A percentile compares a stretch with the other conserved stretches of the same genome.
These are phyloP conservation scores for Histomonas meleagridis DNA, from an alignment of 208 protist genomes.

Conservation along the genomic window DNA sequence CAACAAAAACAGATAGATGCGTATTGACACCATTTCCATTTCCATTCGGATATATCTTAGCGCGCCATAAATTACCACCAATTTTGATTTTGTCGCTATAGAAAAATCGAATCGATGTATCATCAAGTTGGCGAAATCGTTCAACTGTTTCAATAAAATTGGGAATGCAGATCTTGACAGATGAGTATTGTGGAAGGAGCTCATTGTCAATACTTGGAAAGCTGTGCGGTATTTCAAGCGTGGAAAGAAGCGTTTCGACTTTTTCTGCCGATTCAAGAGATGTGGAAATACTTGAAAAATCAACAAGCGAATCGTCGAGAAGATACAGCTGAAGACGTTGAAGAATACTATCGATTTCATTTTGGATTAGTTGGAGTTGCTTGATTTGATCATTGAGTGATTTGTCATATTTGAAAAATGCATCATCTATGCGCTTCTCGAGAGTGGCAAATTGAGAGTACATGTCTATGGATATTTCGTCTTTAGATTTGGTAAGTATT, in stretches of 20 bases:
- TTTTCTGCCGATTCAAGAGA: not conserved
- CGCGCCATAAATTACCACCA: not conserved
- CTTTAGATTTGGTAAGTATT: not conserved
- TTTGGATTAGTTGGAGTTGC: not conserved
- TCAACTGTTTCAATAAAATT: not conserved
- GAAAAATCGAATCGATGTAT: not conserved
- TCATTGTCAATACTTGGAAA: not conserved
- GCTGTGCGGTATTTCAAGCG: not conserved
- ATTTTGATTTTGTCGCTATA: not conserved
- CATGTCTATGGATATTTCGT: not conserved
- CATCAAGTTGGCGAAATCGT: not conserved
- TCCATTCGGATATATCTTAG: constrained; percentile 18
- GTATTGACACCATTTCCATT: not conserved
- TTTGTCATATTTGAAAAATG: not conserved
- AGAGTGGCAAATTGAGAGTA: not conserved
- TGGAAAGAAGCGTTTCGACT: not conserved
- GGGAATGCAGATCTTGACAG: not conserved
- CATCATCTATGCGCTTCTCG: not conserved
- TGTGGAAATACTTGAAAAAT: not conserved
- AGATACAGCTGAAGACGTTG: no score
- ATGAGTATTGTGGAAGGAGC: not conserved
- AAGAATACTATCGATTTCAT: no score
- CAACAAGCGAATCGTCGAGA: not conserved
- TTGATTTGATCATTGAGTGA: not conserved
- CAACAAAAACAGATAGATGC: not conserved